Base-by-base conservation (phyloP, 441 rosid genomes). In the Euphorbia schlechtendalii region DNA sequence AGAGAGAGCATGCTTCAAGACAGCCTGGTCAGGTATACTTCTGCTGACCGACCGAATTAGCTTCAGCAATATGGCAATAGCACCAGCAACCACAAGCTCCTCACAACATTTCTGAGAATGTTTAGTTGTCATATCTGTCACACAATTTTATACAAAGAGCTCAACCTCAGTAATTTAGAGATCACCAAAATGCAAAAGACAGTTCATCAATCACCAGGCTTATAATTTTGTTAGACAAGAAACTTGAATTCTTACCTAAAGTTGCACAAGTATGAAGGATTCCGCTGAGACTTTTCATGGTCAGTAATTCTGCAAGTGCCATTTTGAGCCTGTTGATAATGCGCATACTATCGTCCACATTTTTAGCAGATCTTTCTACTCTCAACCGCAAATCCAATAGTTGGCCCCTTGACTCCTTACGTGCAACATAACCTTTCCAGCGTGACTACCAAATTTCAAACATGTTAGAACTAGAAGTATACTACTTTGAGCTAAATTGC, bases 21-120 rank as follows among this genome's bases (percentile, higher is more conserved):
- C 85, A 78, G 87, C 83, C 70, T 87, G 99, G 71, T 93, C 96
- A 56, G 97, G 99, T 55, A 93, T 82, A 79, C 99, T 93, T 75
- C 89, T 83, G 61, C 83, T 90, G 77, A 86, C 84, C 12, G 92
- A 81, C 34, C 83, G 78, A 43, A 93, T 88, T 62, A 80, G 77
- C 68, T 84, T 80, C 68, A 93, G 77, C 59, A 90, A 71, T 56
- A 77, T 83, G 54, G 75, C 74, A 64, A 88, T 78, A 58, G 99
- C 96, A 54, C 97, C 99, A 0, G 92, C 97, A 58, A 80, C 92
- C 61, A 89, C 96, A 32, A 93, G 92, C 68, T 90, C 82, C 78
- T 87, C 96, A 17, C 97, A 90, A 70, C 96, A 90, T 77, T 65
- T 93, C 40, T 80, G 86, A 61, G 99, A 90, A 81, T 84, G 84